Evolutionary conservation across 106 monocot species (phyloP).

Genomic region (Alisma plantagoaquatica): DNA sequence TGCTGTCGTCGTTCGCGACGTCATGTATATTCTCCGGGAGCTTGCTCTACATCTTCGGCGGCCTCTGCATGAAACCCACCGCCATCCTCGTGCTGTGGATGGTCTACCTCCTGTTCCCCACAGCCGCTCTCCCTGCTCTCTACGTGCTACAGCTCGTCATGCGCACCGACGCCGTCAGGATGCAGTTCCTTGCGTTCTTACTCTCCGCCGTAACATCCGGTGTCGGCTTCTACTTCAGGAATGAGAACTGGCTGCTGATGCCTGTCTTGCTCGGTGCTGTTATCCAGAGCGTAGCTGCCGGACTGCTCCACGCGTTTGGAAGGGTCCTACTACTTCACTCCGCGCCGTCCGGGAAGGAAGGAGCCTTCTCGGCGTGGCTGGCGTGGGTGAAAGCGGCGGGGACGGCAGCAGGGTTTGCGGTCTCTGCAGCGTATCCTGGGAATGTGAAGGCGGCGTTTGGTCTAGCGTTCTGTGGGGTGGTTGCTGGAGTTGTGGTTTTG

Average conservation of each 20-base stretch:
- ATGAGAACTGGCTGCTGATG: slow-evolving; percentile 14
- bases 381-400: slow-evolving; percentile 28
- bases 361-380: slow-evolving; percentile 29
- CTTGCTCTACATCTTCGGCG: slow-evolving; percentile 25
- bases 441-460: slow-evolving; percentile 20
- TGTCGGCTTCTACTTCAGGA: slow-evolving; percentile 34
- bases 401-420: slow-evolving; percentile 25
- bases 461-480: slow-evolving; percentile 21
- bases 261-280: slow-evolving; percentile 20
- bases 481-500: slow-evolving; percentile 26
- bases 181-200: slow-evolving; percentile 47
- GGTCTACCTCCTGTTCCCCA: slow-evolving; percentile 1
- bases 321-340: slow-evolving; percentile 26
- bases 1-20: slow-evolving; percentile 35
- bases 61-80: slow-evolving; percentile 16
- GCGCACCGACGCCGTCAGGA: slow-evolving; percentile 30
- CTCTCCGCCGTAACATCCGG: slow-evolving; percentile 26
- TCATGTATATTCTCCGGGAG: slow-evolving; percentile 33
- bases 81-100: slow-evolving; percentile 1
- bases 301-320: slow-evolving; percentile 29
- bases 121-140: background rate
- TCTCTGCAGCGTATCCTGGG: slow-evolving; percentile 20
- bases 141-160: slow-evolving; percentile 26
- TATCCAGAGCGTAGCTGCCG: slow-evolving; percentile 29
- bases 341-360: slow-evolving; percentile 41